Percentiles rank a stretch among this genome's conserved stretches.
Evolutionary conservation across 2,329 filamentous ascomycete genomes (phyloP).

Genomic region (Mycogone perniciosa): DNA sequence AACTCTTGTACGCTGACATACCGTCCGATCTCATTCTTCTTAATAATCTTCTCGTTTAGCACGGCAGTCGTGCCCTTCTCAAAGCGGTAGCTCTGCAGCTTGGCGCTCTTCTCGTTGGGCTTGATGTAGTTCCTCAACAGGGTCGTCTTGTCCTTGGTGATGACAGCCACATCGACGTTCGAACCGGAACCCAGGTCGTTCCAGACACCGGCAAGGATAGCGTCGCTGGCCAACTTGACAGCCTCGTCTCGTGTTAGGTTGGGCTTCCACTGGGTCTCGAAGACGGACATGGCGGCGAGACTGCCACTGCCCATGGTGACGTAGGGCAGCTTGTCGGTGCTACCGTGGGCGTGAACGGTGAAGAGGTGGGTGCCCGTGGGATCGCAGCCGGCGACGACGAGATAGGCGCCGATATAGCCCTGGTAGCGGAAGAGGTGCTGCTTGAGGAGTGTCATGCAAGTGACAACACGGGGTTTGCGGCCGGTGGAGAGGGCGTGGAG

Average conservation of each 20-base stretch:
- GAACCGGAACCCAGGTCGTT: slow-evolving; percentile 96
- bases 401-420: slow-evolving; percentile 94
- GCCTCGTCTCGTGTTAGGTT: slow-evolving; percentile 71
- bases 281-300: slow-evolving; percentile 94
- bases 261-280: slow-evolving; percentile 91
- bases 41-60: slow-evolving; percentile 93
- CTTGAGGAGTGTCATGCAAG: slow-evolving; percentile 99
- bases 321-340: slow-evolving; percentile 97
- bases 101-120: slow-evolving; percentile 84
- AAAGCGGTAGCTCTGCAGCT: slow-evolving; percentile 92
- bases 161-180: slow-evolving; percentile 95
- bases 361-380: slow-evolving; percentile 93
- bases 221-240: slow-evolving; percentile 74
- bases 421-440: slow-evolving; percentile 99
- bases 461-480: slow-evolving; percentile 93
- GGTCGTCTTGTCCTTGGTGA: slow-evolving; percentile 91
- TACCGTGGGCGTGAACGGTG: slow-evolving; percentile 97
- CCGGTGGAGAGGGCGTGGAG: slow-evolving; percentile 94
- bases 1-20: slow-evolving; percentile 90
- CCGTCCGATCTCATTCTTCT: slow-evolving; percentile 86
- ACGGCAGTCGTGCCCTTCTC: slow-evolving; percentile 87
- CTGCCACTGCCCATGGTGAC: slow-evolving; percentile 98
- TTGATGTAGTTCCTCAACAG: slow-evolving; percentile 87
- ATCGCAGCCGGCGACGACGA: slow-evolving; percentile 94
- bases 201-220: slow-evolving; percentile 95